These are phyloP conservation scores for Cavenderia fasciculata DNA, from an alignment of 78 protist genomes.

Conservation along the genomic window DNA sequence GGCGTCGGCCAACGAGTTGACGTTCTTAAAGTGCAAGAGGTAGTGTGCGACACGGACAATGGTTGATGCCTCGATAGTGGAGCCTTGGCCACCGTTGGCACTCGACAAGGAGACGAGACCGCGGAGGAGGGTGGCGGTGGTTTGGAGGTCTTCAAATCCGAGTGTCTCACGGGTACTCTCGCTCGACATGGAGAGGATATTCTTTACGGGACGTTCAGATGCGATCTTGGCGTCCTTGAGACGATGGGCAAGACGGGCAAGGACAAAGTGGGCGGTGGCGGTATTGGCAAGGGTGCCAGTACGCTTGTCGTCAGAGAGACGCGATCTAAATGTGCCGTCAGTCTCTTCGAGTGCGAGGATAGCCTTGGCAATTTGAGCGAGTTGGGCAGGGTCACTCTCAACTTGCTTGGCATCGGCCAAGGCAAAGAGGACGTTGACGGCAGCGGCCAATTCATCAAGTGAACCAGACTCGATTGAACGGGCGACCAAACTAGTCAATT, in stretches of 20 bases:
- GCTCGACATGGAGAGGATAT: not conserved
- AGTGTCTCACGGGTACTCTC: not conserved
- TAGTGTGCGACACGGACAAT: slow-evolving; percentile 29
- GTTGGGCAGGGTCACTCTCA: not conserved
- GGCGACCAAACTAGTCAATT: not conserved
- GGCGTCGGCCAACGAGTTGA: slow-evolving; percentile 2
- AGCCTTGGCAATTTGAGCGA: not conserved
- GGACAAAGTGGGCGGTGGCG: slow-evolving; percentile 27
- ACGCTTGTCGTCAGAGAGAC: not conserved
- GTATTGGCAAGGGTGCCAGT: not conserved
- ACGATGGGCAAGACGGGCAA: slow-evolving; percentile 44
- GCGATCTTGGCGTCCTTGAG: slow-evolving; percentile 23
- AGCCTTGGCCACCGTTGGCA: not conserved
- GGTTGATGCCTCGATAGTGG: not conserved
- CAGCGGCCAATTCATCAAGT: not conserved
- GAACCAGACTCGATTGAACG: not conserved
- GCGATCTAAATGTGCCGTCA: slow-evolving; percentile 33
- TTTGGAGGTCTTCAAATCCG: slow-evolving; percentile 8
- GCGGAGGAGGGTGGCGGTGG: slow-evolving; percentile 19
- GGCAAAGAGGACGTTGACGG: slow-evolving; percentile 6
- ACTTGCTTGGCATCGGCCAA: slow-evolving; percentile 3
- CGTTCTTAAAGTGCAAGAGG: slow-evolving; percentile 8
- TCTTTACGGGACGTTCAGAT: not conserved
- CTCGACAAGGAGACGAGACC: slow-evolving; percentile 3
- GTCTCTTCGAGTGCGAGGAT: slow-evolving; percentile 30